A percentile compares a stretch with the other conserved stretches of the same genome.
Conservation (phyloP, 768 basidiomycete species). For the Fistulinella prunicolor region DNA sequence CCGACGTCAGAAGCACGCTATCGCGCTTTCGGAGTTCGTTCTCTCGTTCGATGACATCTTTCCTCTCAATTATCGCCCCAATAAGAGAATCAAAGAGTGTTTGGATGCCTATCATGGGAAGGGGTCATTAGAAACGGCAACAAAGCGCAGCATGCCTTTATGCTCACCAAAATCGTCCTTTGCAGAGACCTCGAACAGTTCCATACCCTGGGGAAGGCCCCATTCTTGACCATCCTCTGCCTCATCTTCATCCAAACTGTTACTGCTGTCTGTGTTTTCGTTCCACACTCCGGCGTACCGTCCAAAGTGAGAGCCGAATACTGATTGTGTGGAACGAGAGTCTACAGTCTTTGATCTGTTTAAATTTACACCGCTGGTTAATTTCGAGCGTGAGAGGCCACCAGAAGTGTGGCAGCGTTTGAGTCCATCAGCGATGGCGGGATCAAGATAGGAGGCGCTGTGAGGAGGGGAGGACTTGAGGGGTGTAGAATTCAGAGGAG, state of each 20-base stretch:
- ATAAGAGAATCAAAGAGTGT: constrained; percentile 79
- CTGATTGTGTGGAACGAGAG: constrained; percentile 46
- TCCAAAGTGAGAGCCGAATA: constrained; percentile 58
- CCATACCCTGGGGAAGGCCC: constrained; percentile 81
- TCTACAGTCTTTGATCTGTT: constrained; percentile 33
- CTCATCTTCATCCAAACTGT: constrained; percentile 65
- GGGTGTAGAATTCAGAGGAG: constrained; percentile 46
- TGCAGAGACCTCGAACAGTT: constrained; percentile 87
- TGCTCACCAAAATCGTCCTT: constrained; percentile 76
- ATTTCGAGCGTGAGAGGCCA: constrained; percentile 48
- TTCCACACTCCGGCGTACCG: constrained; percentile 50
- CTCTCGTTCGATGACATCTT: constrained; percentile 77
- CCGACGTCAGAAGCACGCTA: constrained; percentile 71
- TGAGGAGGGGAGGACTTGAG: constrained; percentile 51
- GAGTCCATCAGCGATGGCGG: constrained; percentile 51
- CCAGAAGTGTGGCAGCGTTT: constrained; percentile 51
- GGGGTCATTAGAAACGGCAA: constrained; percentile 14
- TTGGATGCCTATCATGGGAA: constrained; percentile 60
- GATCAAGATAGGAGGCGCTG: constrained; percentile 61
- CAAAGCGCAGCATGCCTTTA: background rate
- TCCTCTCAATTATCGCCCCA: constrained; percentile 70
- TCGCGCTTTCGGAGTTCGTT: constrained; percentile 78
- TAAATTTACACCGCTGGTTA: constrained; percentile 37
- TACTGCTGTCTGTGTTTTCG: constrained; percentile 59
- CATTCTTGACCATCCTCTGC: constrained; percentile 56